Base-by-base conservation (phyloP, 208 protist species). In the Trypanosoma platydactyli region DNA sequence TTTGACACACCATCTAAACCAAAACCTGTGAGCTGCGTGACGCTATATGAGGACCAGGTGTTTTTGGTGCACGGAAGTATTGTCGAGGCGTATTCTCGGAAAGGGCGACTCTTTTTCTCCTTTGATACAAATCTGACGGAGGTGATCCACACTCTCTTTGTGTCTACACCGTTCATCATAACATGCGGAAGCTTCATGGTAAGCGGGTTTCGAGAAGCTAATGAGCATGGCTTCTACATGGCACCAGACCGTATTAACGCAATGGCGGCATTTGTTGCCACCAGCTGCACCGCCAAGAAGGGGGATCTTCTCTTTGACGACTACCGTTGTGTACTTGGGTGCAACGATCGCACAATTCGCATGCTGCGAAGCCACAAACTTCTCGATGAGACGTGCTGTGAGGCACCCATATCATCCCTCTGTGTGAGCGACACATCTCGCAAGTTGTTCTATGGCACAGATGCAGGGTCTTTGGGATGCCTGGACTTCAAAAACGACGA, bases 121-220 rank as follows among this genome's bases (percentile, higher is more conserved):
- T 73, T 92, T 22, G 86, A 97, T 68, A 97, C 86, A 4, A 87
- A 90, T 52, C 80, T 85, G 33, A 94, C 92, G 15, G 92, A 97
- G 68, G 74, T 48, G 55, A 76, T 90, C 44, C 81, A 83, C 53
- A 67, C 73, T 13, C 38, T 97, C 29, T 74, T 71, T 55, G 81
- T 95, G 27, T 76, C 83, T 44, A 94, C 85, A 2, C 92, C 92
- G 1, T 93, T 83, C 53, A 84, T 97, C 42, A 93, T 92, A 56
- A 67, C 84, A 20, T 79, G 82, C 5, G 92, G 92, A 6, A 84
- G 90, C 60, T 97, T 89, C 61, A 94, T 94, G 81, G 59, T 88
- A 53, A 92, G 88, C 22, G 78, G 81, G 18, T 84, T 94, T 64
- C 44, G 69, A 13, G 92, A 97, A 61, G 79, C 67, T 0, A 88